phyloP scores from a whole-genome alignment of 2,329 filamentous ascomycete species.

The Microdochium trichocladiopsis region DNA sequence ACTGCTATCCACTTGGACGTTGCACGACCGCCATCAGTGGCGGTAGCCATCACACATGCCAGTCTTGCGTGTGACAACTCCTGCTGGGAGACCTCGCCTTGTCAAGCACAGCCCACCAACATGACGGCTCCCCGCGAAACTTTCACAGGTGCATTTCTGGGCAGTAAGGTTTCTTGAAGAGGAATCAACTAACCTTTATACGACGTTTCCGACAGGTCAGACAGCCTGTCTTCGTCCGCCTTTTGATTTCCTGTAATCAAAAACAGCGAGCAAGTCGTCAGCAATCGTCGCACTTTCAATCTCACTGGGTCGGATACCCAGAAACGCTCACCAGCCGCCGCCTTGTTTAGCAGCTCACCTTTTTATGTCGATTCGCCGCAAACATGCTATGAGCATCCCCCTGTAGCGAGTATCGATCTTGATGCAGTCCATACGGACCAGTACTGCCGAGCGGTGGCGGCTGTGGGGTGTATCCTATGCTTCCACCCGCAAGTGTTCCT shows the following conservation, averaged over 20 bases:
- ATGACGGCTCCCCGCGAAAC: too few species aligned
- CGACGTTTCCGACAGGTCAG: constrained; percentile 54
- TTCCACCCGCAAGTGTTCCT: constrained; percentile 25
- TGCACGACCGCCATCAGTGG: constrained; percentile 7
- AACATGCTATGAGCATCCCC: constrained; percentile 40
- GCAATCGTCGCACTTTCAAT: constrained; percentile 5
- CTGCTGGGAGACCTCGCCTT: too few species aligned
- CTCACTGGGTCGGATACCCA: constrained; percentile 4
- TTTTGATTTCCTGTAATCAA: constrained; percentile 49
- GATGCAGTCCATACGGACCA: constrained; percentile 30
- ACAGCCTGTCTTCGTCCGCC: constrained; percentile 56
- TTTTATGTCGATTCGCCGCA: constrained; percentile 45
- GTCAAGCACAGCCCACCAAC: too few species aligned
- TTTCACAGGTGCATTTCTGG: too few species aligned
- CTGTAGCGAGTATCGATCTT: constrained; percentile 35
- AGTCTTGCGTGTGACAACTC: neutral
- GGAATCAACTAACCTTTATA: constrained; percentile 46
- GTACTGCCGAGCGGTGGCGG: constrained; percentile 30
- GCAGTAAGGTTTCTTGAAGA: too few species aligned
- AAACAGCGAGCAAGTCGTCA: constrained; percentile 14
- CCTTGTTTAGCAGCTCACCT: constrained; percentile 32
- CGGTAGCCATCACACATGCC: neutral
- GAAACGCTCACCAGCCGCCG: constrained; percentile 7
- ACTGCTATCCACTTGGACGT: neutral
- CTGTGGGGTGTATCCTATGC: constrained; percentile 36